Base-by-base conservation (phyloP, 192 early-diverging fungal genomes). In the Gryganskiella cystojenkinii region DNA sequence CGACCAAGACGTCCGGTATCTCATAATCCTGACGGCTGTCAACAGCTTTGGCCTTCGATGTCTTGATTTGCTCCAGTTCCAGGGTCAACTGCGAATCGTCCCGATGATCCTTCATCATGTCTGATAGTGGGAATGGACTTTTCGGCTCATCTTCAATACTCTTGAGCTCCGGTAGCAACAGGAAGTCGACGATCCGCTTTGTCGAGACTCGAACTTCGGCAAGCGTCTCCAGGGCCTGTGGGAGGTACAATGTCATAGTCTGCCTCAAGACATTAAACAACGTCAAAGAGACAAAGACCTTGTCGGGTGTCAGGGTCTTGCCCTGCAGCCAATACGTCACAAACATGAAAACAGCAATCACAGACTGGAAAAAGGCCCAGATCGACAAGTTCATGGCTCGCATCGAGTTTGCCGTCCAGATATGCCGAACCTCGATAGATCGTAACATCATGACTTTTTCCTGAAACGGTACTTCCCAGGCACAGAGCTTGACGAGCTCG, bases 391-490 rank as follows among this genome's bases (percentile, higher is more conserved):
- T 67, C n/a, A 67, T 40, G 15, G 65, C 56, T 3, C 65, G 27
- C 56, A 67, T 24, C 4, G 30, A 28, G 40, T 67, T 67, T 19
- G 49, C 56, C 22, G 33, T 34, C 55, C 65, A 46, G 27, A 67
- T 56, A 20, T 44, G 24, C 1, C 22, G 20, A 11, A 67, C 37
- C 30, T 67, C 65, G 7, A 57, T 46, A 11, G 31, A 45, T 24
- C 65, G 65, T 20, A 67, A 24, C 27, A 46, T 56, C 53, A 57
- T 46, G 42, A 67, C 53, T 3, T 56, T 53, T 20, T 56, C 52
- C 24, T 67, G 65, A 24, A 67, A 57, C 6, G 65, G 65, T n/a
- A 57, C 65, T 31, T 67, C 65, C 65, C 65, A 67, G 2, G 65
- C 65, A 14, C 53, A 67, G 27, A 67, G 53, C 30, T 67, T 67